Evolutionary conservation across 768 basidiomycete species (phyloP), one percentile per base, ranked within the genome.

Genomic region (Lactarius sanguifluus): DNA sequence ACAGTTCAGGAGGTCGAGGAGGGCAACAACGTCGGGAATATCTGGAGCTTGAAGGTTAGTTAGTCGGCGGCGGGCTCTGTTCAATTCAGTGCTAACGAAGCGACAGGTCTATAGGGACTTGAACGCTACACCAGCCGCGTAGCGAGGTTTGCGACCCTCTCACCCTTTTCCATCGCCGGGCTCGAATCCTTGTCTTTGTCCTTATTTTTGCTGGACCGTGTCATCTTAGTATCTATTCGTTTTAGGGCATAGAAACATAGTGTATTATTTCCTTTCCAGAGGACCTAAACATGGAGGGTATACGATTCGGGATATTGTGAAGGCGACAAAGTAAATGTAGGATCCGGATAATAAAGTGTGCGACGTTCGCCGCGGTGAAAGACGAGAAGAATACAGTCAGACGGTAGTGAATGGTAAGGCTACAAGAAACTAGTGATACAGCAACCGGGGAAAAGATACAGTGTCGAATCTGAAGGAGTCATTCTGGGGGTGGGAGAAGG

Each of bases 1-100:
- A 69, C 80, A 54, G 62, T 79, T 70, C 67, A 79, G 71, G 72
- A 79, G 56, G 71, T 74, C 59, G 73, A 76, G 66, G 77, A 80
- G 59, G 69, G 79, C 62, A 81, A 80, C 12, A 82, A 76, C 62
- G 82, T 90, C 60, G 90, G 89, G 25, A 83, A 89, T 73, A 85
- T 93, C 65, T 93, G 88, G 91, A 81, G 80, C 76, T 79, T 87
- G 63, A 89, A 90, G 82, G 88, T 90, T n/a, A 43, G 80, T 74
- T n/a, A 43, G 80, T 74, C 25, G 9, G 61, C 55, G 38, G 16
- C 47, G 43, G 16, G 34, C 13, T 43, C 36, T 56, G 34, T 54
- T 61, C 25, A 6, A n/a, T 55, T 30, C 2, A 25, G 15, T 13
- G n/a, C 32, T 65, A n/a, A 54, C 7, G 30, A 30, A 30, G 56